phyloP scores from a whole-genome alignment of 345 rosid species.

The Eucalyptus cloeziana region DNA sequence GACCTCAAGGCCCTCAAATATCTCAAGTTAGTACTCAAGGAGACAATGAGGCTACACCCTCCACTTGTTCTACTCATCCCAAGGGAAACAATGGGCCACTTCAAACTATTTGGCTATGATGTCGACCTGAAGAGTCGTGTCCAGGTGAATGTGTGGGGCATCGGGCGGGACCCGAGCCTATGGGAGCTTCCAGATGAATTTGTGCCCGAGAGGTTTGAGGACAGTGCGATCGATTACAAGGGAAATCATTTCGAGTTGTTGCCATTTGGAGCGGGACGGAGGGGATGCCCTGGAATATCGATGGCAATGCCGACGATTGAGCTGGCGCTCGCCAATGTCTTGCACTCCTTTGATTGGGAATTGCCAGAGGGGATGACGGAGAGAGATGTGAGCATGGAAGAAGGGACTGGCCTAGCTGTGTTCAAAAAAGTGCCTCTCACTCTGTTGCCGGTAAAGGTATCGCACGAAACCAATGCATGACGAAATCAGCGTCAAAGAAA shows the following conservation, averaged over 20 bases:
- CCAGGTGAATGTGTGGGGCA: conserved; percentile 25
- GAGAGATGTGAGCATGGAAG: no score
- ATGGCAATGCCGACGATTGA: conserved; percentile 13
- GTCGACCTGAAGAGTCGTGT: conserved; percentile 15
- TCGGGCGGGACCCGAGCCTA: conserved; percentile 4
- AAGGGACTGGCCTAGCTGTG: no score
- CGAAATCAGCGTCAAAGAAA: no score
- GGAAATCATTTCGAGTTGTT: conserved; percentile 24
- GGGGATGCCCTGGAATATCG: conserved; percentile 15
- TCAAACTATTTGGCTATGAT: conserved; percentile 14
- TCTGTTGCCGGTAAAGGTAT: no score
- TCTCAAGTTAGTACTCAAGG: conserved; percentile 33
- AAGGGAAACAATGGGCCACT: conserved; percentile 25
- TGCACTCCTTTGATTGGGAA: no score
- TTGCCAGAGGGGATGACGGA: no score
- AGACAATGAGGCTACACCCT: conserved; percentile 37
- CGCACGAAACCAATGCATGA: no score
- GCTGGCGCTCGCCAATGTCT: conserved; percentile 4
- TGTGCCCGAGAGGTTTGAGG: conserved; percentile 21
- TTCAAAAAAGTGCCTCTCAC: no score
- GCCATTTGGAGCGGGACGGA: conserved; percentile 22
- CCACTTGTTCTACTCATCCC: conserved; percentile 23
- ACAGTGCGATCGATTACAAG: conserved; percentile 11
- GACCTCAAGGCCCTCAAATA: conserved; percentile 14
- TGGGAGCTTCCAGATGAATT: conserved; percentile 33